Base-by-base conservation (phyloP, 2,329 filamentous ascomycete species). In the Didymella exigua region DNA sequence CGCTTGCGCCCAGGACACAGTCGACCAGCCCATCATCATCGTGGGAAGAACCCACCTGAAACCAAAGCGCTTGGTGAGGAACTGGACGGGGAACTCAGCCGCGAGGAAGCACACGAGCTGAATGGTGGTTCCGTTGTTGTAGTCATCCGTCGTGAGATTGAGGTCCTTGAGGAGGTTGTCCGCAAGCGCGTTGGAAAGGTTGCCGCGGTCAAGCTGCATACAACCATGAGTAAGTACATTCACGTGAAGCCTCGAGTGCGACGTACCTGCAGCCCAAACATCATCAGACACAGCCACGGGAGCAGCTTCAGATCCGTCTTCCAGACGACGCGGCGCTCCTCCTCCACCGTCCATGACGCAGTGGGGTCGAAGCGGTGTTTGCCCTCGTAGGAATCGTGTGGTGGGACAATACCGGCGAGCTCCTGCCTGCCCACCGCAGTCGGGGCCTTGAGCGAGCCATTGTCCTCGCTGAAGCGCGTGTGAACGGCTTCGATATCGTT, bases 71-170 rank as follows among this genome's bases (percentile, higher is more conserved):
- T 79, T 80, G 21, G 76, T 78, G 29, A 79, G 70, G n/a, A 79
- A 69, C 33, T 62, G 65, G 0, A 77, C 77, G 0, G 78, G 78
- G 18, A 80, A 73, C 45, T 78, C 78, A 0, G 78, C 76, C 2
- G 63, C 59, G n/a, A 96, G 91, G 78, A 96, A 96, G 72, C 90
- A 92, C 21, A 84, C 82, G 75, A 91, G 92, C 78, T 95, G 93
- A 9, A 89, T 76, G 0, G 75, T 76, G 16, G 73, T 70, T 31
- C 70, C 69, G 31, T 71, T 68, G 57, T 73, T 73, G 56, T 72
- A 73, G 44, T 72, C 70, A 50, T 72, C 69, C 14, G 60, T 67
- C 1, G 64, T 71, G 19, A 73, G 57, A 2, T 59, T 56, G 10
- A 73, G 65, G 29, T 73, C 70, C 0, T 65, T 59, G 33, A 73